phyloP scores from a whole-genome alignment of 2,329 filamentous ascomycete species.

The Microdochium nivale region DNA sequence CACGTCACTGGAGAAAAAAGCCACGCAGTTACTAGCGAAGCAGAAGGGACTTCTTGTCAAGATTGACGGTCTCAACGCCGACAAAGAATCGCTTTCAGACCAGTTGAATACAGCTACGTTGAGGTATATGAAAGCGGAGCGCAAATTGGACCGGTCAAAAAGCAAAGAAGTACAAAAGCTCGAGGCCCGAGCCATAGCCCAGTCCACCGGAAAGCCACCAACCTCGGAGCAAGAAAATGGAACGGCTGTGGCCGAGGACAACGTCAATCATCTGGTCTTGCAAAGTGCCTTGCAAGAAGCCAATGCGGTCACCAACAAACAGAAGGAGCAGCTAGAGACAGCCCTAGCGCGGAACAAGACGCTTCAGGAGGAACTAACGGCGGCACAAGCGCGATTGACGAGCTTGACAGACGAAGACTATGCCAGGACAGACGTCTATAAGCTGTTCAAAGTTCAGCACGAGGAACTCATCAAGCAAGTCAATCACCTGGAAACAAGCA shows the following conservation, averaged over 20 bases:
- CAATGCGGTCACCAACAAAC: conserved; percentile 65
- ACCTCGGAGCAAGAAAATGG: conserved; percentile 44
- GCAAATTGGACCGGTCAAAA: conserved; percentile 82
- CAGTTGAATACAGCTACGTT: conserved; percentile 82
- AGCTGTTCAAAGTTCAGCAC: conserved; percentile 79
- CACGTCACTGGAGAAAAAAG: conserved; percentile 62
- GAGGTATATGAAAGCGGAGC: conserved; percentile 90
- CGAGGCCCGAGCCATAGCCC: conserved; percentile 78
- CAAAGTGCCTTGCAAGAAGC: conserved; percentile 73
- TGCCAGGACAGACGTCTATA: conserved; percentile 86
- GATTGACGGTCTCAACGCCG: conserved; percentile 63
- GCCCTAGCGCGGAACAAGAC: conserved; percentile 68
- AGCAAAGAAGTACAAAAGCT: conserved; percentile 86
- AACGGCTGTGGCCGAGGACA: conserved; percentile 43
- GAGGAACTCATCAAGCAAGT: conserved; percentile 89
- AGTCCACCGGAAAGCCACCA: conserved; percentile 36
- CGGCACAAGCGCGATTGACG: conserved; percentile 58
- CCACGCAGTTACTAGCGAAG: conserved; percentile 66
- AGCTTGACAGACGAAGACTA: conserved; percentile 87
- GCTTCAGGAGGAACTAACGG: conserved; percentile 70
- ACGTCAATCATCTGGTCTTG: conserved; percentile 53
- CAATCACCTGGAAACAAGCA: conserved; percentile 84
- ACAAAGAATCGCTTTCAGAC: conserved; percentile 79
- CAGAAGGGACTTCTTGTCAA: conserved; percentile 77
- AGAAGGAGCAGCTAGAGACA: conserved; percentile 80